phyloP scores from a whole-genome alignment of 441 rosid genomes.

The Omphalea diandra region DNA sequence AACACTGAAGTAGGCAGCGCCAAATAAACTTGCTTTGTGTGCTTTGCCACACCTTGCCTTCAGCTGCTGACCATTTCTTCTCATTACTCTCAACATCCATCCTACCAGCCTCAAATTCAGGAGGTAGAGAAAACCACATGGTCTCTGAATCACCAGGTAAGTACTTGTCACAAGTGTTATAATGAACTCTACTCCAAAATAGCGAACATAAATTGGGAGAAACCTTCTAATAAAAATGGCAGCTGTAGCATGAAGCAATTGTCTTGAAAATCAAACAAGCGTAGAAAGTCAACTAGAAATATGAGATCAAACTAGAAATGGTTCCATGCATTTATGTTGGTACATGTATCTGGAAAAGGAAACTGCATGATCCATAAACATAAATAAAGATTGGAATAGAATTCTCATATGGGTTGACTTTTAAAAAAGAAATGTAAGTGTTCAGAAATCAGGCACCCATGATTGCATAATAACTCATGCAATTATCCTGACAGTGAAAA shows the following conservation, averaged over 20 bases:
- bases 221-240: neutral
- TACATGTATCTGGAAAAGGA: neutral
- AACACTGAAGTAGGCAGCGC: neutral
- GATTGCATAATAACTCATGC: neutral
- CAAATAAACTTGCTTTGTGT: conserved; percentile 3
- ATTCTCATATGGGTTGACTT: too few species aligned
- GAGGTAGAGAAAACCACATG: neutral
- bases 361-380: neutral
- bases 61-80: neutral
- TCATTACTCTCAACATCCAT: neutral
- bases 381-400: too few species aligned
- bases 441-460: neutral
- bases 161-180: neutral
- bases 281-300: neutral
- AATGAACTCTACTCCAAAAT: neutral
- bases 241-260: neutral
- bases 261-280: neutral
- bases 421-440: neutral
- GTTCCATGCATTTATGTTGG: neutral
- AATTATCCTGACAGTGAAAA: neutral
- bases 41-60: neutral
- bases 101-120: neutral
- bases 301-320: neutral
- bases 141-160: neutral
- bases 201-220: neutral